A percentile compares a stretch with the other conserved stretches of the same genome.
phyloP scores from a whole-genome alignment of 352 stramenopile species.

The Pythium pyrilobum region DNA sequence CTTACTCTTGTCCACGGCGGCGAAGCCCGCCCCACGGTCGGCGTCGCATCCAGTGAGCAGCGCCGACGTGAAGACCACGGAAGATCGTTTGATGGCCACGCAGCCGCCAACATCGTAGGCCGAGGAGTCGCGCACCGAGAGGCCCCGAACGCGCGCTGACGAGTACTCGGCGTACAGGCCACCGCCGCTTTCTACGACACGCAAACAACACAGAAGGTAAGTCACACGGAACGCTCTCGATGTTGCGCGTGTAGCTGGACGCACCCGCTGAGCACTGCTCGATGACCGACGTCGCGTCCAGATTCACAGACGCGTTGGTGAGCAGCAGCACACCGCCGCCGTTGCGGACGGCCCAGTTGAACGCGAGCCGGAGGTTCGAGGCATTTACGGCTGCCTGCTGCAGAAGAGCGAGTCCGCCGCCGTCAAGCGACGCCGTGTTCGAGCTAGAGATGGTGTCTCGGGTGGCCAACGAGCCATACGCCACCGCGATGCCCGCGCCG shows the following conservation, averaged over 20 bases:
- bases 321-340: slow-evolving; percentile 42
- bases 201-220: background rate
- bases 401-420: slow-evolving; percentile 48
- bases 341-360: slow-evolving; percentile 25
- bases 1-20: slow-evolving; percentile 3
- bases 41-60: background rate
- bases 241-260: background rate
- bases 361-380: slow-evolving; percentile 5
- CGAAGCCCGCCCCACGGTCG: slow-evolving; percentile 3
- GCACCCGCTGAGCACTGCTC: slow-evolving; percentile 29
- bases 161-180: slow-evolving; percentile 19
- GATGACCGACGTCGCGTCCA: slow-evolving; percentile 25
- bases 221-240: background rate
- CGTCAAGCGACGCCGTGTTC: slow-evolving; percentile 29
- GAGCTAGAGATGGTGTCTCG: slow-evolving; percentile 8
- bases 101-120: slow-evolving; percentile 9
- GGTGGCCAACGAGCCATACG: slow-evolving; percentile 14
- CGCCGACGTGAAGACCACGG: background rate
- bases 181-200: slow-evolving; percentile 4
- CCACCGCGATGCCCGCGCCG: slow-evolving; percentile 30
- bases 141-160: slow-evolving; percentile 1
- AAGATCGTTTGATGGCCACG: background rate
- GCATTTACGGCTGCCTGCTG: slow-evolving; percentile 15
- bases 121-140: background rate
- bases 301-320: slow-evolving; percentile 32